A percentile compares a stretch with the other conserved stretches of the same genome.
phyloP scores from a whole-genome alignment of 768 basidiomycete genomes.

The Suillus americanus region DNA sequence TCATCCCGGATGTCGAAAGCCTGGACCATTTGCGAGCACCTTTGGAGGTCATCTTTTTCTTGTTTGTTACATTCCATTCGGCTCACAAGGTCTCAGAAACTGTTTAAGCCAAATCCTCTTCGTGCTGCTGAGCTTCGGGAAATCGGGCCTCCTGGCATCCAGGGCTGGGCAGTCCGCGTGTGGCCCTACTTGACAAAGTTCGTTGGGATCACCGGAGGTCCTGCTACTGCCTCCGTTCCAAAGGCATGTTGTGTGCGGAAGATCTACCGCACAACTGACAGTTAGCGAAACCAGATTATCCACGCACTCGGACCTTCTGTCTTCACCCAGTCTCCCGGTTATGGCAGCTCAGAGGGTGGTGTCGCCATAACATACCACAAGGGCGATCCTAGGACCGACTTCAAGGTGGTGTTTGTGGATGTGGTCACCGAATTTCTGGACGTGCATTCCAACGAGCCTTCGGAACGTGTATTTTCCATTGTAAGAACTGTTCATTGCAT shows the following conservation, averaged over 20 bases:
- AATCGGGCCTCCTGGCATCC: constrained; percentile 1
- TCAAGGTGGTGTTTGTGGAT: constrained; percentile 6
- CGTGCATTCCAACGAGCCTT: neutral
- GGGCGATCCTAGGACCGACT: neutral
- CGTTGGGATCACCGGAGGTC: constrained; percentile 9
- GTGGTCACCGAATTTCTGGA: constrained; percentile 11
- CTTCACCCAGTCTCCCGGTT: neutral
- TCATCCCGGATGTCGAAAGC: constrained; percentile 16
- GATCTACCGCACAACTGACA: neutral
- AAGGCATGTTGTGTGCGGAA: constrained; percentile 1
- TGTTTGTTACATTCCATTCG: neutral
- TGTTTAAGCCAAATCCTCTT: constrained; percentile 12
- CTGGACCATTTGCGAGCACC: constrained; percentile 12
- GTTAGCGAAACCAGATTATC: neutral
- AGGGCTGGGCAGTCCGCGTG: constrained; percentile 6
- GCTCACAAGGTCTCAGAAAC: constrained; percentile 6
- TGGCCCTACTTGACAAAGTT: constrained; percentile 9
- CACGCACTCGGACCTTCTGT: constrained; percentile 12
- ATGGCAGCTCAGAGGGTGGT: constrained; percentile 3
- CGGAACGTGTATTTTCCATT: neutral
- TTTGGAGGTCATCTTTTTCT: constrained; percentile 12
- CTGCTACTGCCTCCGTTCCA: constrained; percentile 4
- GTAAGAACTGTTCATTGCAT: neutral
- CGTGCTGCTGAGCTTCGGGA: constrained; percentile 20
- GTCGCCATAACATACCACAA: constrained; percentile 3